Base-by-base conservation (phyloP, 2,329 filamentous ascomycete species). In the Paracorniculantispora psalliotae region DNA sequence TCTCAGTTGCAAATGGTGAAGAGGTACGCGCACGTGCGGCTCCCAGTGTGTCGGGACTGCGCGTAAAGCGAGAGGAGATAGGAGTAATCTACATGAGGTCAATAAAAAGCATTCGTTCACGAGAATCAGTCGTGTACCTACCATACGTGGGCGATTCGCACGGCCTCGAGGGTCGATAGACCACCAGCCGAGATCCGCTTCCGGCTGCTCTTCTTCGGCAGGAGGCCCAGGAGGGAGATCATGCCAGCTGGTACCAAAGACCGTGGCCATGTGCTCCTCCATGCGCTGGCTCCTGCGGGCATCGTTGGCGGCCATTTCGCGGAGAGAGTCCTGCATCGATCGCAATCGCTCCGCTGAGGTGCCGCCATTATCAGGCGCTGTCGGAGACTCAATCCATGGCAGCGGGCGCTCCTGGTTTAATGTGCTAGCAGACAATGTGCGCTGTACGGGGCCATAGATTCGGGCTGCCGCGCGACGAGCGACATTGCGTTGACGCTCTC, bases 71-170 rank as follows among this genome's bases (percentile, higher is more conserved):
- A 8, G 58, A 49, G 12, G 58, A 48, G 13, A 59, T 55, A 1
- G 43, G 50, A 44, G 58, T 51, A 23, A 46, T 43, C 56, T 59
- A 17, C 12, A 81, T 83, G 12, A 79, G 87, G 62, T 82, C 86
- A 66, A 86, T 86, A 44, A 81, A 70, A 71, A 83, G 84, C 69
- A 85, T 46, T 8, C 4, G 10, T 26, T 35, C n/a, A 44, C 9
- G 8, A 25, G 39, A 0, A 47, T 26, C 19, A 9, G 30, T 4
- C 1, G 6, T 2, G n/a, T 7, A 52, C 69, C 65, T 60, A 71
- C 69, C 37, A 63, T 41, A 54, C 61, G 63, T 41, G 64, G 52
- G 39, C 64, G 66, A 47, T 61, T 43, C 15, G 60, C 61, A 19
- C 61, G 62, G 23, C 65, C 61, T 8, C 61, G 61, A 30, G 60